Conservation (phyloP, 805 yeast species). For the Kuraishia capsulata region DNA sequence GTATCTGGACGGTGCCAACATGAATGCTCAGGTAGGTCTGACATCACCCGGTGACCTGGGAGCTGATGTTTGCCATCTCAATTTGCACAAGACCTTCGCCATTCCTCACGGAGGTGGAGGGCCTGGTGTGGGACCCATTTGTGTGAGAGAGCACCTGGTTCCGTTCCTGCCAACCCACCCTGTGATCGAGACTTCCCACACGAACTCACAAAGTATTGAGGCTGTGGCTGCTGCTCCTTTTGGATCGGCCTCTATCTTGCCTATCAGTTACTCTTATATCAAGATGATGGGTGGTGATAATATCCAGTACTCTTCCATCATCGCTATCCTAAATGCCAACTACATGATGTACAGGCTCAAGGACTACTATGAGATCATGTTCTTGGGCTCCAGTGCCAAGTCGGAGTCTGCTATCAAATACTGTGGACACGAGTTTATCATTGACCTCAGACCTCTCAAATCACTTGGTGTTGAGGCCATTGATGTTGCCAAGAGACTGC, state of each 20-base stretch:
- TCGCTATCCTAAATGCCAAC: conserved; percentile 93
- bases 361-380: conserved; percentile 66
- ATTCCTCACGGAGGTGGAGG: conserved; percentile 99
- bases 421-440: conserved; percentile 95
- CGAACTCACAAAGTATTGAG: conserved; percentile 37
- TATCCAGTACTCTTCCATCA: conserved; percentile 75
- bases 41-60: conserved; percentile 97
- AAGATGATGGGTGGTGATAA: conserved; percentile 87
- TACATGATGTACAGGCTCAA: conserved; percentile 81
- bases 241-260: conserved; percentile 89
- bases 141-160: conserved; percentile 75
- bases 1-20: conserved; percentile 96
- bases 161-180: conserved; percentile 80
- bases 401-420: conserved; percentile 39
- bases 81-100: conserved; percentile 94
- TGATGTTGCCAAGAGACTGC: conserved; percentile 93
- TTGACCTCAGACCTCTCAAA: conserved; percentile 84
- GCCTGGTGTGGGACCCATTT: conserved; percentile 97
- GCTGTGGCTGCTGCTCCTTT: conserved; percentile 91
- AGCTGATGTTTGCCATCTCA: conserved; percentile 96
- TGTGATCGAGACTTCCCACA: conserved; percentile 42
- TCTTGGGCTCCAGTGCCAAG: conserved; percentile 39
- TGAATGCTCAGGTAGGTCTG: conserved; percentile 98
- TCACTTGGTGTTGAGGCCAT: conserved; percentile 81
- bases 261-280: conserved; percentile 91